Base-by-base conservation (phyloP, 192 early-diverging fungal genomes). In the Ramicandelaber brevisporus region DNA sequence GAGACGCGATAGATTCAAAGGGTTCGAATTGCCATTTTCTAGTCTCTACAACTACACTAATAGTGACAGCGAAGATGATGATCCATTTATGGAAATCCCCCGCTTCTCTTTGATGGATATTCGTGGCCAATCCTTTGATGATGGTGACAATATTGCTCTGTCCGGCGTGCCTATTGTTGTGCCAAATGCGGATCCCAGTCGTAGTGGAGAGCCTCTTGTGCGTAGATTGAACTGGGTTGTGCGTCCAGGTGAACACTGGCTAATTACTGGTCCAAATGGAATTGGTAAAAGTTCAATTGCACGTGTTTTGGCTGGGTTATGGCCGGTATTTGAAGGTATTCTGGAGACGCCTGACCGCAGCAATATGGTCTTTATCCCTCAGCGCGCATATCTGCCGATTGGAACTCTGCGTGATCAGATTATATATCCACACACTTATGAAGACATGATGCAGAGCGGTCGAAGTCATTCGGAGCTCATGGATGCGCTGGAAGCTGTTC, bases 361-460 rank as follows among this genome's bases (percentile, higher is more conserved):
- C 27, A 76, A 80, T 48, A 86, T 98, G 40, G 78, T 88, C 40
- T 98, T 95, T 58, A 82, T 98, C 28, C 89, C 93, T 15, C 93
- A 98, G 52, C 67, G 86, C 20, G 82, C 93, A 9, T 98, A 98
- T 37, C 54, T 98, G 15, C 65, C 84, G 36, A 48, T 86, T 21
- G 87, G 93, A 20, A 90, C 73, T n/a, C 57, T 98, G 34, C 70
- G 93, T 16, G 89, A 95, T 48, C 87, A 93, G 65, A 62, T 98
- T 35, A 89, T 92, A 38, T 98, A 98, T 46, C 93, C 93, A 17
- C 73, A 92, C 50, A 90, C 83, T 16, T 53, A 69, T 13, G 61
- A 64, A 33, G 77, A 98, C 16, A 87, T 89, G 78, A 46, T 58
- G 34, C 55, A 59, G 4, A 58, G 65, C 15, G 68, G 70, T 10